Evolutionary conservation across 257 asterid genomes (phyloP), one percentile per base, ranked within the genome.

Genomic region (Ocimum tenuiflorum): DNA sequence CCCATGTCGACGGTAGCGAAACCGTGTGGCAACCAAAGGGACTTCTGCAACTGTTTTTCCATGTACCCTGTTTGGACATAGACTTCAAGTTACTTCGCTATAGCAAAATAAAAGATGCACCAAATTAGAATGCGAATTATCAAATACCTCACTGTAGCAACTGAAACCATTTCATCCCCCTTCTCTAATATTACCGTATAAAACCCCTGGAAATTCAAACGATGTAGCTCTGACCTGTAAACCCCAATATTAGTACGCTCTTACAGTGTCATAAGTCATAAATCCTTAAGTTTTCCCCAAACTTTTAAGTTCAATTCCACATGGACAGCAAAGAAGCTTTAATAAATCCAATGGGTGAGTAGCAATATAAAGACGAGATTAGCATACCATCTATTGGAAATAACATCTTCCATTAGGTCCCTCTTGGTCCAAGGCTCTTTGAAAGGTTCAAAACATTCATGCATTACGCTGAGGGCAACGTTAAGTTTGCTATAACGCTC

Each of bases 1-100:
- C 74, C 99, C 99, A 68, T 63, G 95, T 72, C 86, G 83, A 51
- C 96, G 99, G 67, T 83, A 87, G 63, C 82, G 81, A 71, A 86
- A 88, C 49, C 96, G 82, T 59, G 99, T 94, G 11, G 94, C 96
- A 57, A 94, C 77, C 24, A 94, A 83, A 29, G 99, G 96, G 50
- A 94, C 75, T 76, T 94, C 99, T 36, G 99, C 99, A 63, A 88
- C 95, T 75, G 78, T 78, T 65, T 78, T 78, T 57, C 96, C 97
- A 70, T 82, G 74, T 60, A 94, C 84, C 88, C 99, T 87, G 82
- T 23, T 43, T 65, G 20, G 33, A 60, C 42, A 75, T 31, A 4
- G 38, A 43, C 4, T 68, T 68, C 38, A 33, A 61, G 57, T 49
- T 56, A 31, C 55, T 63, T 23, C 29, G 17, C 29, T 12, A 33